Evolutionary conservation across 2,329 filamentous ascomycete genomes (phyloP).

Genomic region (Pseudogymnoascus sp.): DNA sequence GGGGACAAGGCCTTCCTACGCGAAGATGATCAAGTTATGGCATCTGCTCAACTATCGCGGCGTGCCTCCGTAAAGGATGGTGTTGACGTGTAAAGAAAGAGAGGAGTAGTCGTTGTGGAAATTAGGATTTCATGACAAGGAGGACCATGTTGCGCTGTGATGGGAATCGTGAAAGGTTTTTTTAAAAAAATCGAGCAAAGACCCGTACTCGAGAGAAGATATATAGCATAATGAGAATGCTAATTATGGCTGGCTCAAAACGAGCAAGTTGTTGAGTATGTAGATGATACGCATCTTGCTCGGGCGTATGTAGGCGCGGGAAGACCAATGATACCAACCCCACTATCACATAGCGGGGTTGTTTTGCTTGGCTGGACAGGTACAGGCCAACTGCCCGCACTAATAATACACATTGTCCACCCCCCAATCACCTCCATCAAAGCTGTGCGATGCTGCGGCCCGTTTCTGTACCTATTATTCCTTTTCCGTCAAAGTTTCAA

Average conservation of each 20-base stretch:
- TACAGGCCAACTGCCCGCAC: neutral
- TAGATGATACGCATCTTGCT: neutral
- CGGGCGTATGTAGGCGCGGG: neutral
- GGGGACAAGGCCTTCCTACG: constrained; percentile 32
- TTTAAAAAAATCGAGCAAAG: neutral
- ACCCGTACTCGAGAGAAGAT: neutral
- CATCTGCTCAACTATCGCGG: neutral
- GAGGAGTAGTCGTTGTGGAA: neutral
- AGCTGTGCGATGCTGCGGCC: neutral
- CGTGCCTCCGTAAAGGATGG: neutral
- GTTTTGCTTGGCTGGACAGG: neutral
- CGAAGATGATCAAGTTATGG: constrained; percentile 8
- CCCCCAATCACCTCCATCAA: neutral
- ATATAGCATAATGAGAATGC: neutral
- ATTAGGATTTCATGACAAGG: neutral
- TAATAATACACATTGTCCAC: neutral
- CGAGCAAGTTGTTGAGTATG: neutral
- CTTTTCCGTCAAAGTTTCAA: neutral
- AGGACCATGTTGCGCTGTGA: neutral
- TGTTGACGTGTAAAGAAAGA: neutral
- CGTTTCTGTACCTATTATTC: neutral
- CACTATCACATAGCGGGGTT: neutral
- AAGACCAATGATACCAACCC: neutral
- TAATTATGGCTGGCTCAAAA: neutral
- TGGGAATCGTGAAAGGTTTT: neutral